Evolutionary conservation across 305 asterid genomes (phyloP).

Genomic region (Rubia tinctorum): DNA sequence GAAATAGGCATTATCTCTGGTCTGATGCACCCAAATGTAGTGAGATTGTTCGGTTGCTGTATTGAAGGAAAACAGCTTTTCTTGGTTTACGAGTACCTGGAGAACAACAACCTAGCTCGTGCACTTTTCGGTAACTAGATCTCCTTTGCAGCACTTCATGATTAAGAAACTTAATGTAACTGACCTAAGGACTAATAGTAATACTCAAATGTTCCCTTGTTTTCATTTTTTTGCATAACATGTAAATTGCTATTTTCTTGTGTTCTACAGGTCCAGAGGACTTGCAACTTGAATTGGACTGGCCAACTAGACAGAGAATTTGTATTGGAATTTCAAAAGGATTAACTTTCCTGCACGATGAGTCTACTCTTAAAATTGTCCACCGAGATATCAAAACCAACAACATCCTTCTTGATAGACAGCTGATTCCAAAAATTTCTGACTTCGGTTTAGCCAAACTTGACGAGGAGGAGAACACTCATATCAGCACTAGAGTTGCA

Average conservation of each 20-base stretch:
- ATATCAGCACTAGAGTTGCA: slow-evolving; percentile 90
- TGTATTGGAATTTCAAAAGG: slow-evolving; percentile 20
- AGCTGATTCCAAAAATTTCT: slow-evolving; percentile 77
- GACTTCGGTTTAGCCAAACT: slow-evolving; percentile 94
- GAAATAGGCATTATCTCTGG: slow-evolving; percentile 23
- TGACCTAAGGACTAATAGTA: background rate
- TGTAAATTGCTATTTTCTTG: background rate
- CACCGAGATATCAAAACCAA: slow-evolving; percentile 95
- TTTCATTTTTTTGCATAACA: background rate
- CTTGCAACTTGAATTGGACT: slow-evolving; percentile 6
- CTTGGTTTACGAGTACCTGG: slow-evolving; percentile 25
- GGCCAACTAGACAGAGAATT: slow-evolving; percentile 12
- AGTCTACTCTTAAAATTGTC: slow-evolving; percentile 42
- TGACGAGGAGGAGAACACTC: slow-evolving; percentile 78
- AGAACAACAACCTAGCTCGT: slow-evolving; percentile 21
- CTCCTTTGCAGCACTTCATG: background rate
- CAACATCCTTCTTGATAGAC: slow-evolving; percentile 75
- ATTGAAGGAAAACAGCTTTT: slow-evolving; percentile 24
- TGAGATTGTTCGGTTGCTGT: slow-evolving; percentile 21
- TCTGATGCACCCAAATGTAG: slow-evolving; percentile 22
- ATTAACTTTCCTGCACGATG: slow-evolving; percentile 18
- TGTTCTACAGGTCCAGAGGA: background rate
- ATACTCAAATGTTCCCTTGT: background rate
- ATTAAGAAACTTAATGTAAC: background rate
- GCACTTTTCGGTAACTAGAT: slow-evolving; percentile 16